phyloP scores from a whole-genome alignment of 768 basidiomycete species.

The Krasilnikovozyma curviuscula region DNA sequence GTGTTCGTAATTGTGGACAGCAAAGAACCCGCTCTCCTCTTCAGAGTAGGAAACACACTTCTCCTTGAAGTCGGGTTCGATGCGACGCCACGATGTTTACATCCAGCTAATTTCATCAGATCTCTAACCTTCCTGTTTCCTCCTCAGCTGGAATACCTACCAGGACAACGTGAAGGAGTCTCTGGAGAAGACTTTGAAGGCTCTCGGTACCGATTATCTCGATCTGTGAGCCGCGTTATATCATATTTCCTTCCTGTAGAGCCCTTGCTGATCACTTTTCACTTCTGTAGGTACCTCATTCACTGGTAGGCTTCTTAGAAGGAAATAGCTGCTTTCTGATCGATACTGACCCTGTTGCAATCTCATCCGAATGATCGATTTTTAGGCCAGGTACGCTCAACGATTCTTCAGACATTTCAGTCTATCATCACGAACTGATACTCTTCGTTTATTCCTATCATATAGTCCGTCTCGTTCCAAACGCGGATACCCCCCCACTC shows the following conservation, averaged over 20 bases:
- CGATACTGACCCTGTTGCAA: no score
- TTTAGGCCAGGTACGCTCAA: not conserved
- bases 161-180: conserved; percentile 6
- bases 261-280: not conserved
- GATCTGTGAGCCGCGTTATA: conserved; percentile 33
- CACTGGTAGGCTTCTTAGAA: no score
- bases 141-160: conserved; percentile 8
- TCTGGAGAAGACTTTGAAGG: conserved; percentile 52
- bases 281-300: no score
- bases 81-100: no score
- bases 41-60: no score
- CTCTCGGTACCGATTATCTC: conserved; percentile 55
- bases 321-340: no score
- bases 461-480: conserved; percentile 10
- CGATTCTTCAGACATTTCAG: not conserved
- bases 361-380: not conserved
- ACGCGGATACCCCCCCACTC: not conserved
- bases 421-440: not conserved
- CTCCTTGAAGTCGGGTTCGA: no score
- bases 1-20: no score
- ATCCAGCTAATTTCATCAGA: no score
- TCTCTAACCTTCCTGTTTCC: not conserved
- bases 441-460: conserved; percentile 22
- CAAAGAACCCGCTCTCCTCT: no score
- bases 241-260: not conserved